Evolutionary conservation across 2,329 filamentous ascomycete genomes (phyloP), one percentile per base, ranked within the genome.

Genomic region (Penicillium fuscoglaucum): DNA sequence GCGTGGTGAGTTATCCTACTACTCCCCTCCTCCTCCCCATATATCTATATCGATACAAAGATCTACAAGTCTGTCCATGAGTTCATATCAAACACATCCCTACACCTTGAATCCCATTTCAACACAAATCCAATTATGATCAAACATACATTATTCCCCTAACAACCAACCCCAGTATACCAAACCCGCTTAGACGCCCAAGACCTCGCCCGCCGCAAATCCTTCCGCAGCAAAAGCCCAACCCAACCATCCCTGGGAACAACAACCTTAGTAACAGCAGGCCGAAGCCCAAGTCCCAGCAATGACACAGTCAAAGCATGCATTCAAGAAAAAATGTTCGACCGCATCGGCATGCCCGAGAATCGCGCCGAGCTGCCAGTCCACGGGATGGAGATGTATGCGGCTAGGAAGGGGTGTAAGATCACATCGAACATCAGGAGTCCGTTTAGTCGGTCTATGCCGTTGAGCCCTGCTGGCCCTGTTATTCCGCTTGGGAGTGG

Each of bases 201-300:
- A 65, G 70, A 74, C 55, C 61, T 67, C 57, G 70, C 68, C 52
- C 70, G 68, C 26, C 74, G 70, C 55, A 73, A 72, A 53, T 68
- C 67, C 21, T 64, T 74, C 12, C 67, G 63, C n/a, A 56, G 31
- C 28, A 58, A 61, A 12, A 49, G 3, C 28, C 44, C 7, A 55
- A 10, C n/a, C 26, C 51, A 21, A 39, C 51, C 29, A 26, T 43
- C 24, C 15, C 43, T 57, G 15, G 59, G 56, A 45, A 53, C 40
- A 21, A 61, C 44, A 15, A 43, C 57, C 1, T 41, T 51, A 4
- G 45, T 55, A 12, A 53, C 28, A 26, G 28, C 24, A 28, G 61
- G 59, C 1, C 26, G 19, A 44, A 37, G 55, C 57, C 24, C 7
- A 49, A 57, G 15, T 47, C 54, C 19, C 57, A 55, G 2, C 7